Base-by-base conservation (phyloP, 495 filamentous ascomycete genomes). In the Arthonia radiata region DNA sequence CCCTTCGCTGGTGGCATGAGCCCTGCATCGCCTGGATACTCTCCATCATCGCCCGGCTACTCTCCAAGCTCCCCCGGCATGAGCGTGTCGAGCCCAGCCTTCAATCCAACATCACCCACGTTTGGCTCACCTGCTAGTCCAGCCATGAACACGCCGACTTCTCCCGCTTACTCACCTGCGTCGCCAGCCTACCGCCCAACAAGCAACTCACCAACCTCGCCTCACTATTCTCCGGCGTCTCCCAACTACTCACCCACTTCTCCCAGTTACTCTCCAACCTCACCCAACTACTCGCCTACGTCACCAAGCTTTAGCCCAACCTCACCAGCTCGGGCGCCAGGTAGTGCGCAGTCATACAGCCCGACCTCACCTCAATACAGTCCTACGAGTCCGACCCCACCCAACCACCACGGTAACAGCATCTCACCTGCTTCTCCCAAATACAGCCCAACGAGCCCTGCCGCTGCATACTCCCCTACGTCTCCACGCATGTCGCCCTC, bases 231-330 rank as follows among this genome's bases (percentile, higher is more conserved):
- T 6, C 46, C 46, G 6, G 29, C 31, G 13, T 52, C 40, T 28
- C 48, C 46, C 28, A 32, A 39, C 25, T 32, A 48, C 39, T 27
- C 35, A 4, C 30, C 49, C 26, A 32, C 43, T 22, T 42, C 41
- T 23, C 39, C 31, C 18, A 38, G 31, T 18, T 49, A 47, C 24
- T 44, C 70, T 36, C 79, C 79, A 0, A 82, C 77, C 0, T 89
- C 78, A 22, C 81, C 82, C 17, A 71, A 54, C 26, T 83, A 80
- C 44, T 79, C 71, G 12, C 76, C 79, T 1, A 79, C 74, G 0
- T 71, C 65, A 29, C 60, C 60, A 3, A 57, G 55, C 13, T 69
- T 67, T 40, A 64, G 56, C 22, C 67, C 67, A 4, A 65, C 67
- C 10, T 67, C 60, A n/a, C 65, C 65, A 9, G n/a, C n/a, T n/a